These are phyloP conservation scores for Suhomyces bokatorum DNA, from an alignment of 1,139 yeast species.

Conservation along the genomic window DNA sequence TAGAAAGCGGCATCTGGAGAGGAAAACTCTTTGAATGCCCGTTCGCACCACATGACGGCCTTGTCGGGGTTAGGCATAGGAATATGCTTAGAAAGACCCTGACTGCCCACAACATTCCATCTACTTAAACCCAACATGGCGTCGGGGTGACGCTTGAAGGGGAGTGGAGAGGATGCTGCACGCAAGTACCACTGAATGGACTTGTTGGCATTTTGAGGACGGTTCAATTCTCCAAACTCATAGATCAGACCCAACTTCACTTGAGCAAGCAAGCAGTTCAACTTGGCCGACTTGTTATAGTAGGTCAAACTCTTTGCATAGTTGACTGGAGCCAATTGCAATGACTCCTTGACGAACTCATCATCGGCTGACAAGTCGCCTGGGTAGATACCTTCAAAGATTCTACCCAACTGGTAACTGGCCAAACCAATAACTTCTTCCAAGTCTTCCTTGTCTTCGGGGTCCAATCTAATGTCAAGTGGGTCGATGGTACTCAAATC, in stretches of 20 bases:
- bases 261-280: conserved; percentile 78
- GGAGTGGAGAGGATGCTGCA: conserved; percentile 61
- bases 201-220: conserved; percentile 65
- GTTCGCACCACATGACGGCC: conserved; percentile 87
- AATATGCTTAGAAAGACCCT: conserved; percentile 51
- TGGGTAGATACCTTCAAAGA: conserved; percentile 67
- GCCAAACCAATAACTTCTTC: conserved; percentile 47
- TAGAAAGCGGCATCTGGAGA: conserved; percentile 81
- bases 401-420: conserved; percentile 58
- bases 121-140: conserved; percentile 89
- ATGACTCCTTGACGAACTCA: conserved; percentile 36
- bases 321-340: conserved; percentile 48
- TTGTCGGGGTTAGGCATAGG: conserved; percentile 70
- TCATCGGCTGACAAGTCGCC: conserved; percentile 43
- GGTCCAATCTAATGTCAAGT: conserved; percentile 36
- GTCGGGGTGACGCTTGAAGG: conserved; percentile 69
- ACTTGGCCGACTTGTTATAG: conserved; percentile 75
- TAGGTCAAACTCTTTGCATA: conserved; percentile 63
- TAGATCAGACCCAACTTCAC: conserved; percentile 84
- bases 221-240: conserved; percentile 78
- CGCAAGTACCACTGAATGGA: conserved; percentile 89
- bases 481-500: conserved; percentile 40
- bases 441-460: conserved; percentile 44
- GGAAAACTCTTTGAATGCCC: conserved; percentile 74
- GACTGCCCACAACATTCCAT: conserved; percentile 87